Percentiles rank a stretch among this genome's conserved stretches.
These are phyloP conservation scores for Colletotrichum higginsianum DNA, from an alignment of 2,329 filamentous ascomycete species.

Conservation along the genomic window DNA sequence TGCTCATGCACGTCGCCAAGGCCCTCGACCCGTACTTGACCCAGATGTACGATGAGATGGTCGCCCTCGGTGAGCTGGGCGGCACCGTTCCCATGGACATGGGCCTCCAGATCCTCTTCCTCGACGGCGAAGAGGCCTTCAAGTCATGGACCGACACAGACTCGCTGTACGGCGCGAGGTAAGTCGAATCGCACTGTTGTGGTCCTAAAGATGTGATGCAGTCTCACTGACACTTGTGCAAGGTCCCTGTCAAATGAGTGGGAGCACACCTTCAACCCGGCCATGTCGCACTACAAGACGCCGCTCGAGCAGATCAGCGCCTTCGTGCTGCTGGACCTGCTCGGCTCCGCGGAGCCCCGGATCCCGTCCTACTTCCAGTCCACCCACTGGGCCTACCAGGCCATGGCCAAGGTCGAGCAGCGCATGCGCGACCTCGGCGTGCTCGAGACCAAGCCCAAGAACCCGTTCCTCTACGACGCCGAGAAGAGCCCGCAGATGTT, in stretches of 20 bases:
- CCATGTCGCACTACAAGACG: slow-evolving; percentile 78
- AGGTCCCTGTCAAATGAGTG: slow-evolving; percentile 79
- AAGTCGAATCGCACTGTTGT: slow-evolving; percentile 44
- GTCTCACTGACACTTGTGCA: slow-evolving; percentile 45
- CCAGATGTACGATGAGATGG: slow-evolving; percentile 81
- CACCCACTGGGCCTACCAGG: slow-evolving; percentile 86
- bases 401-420: slow-evolving; percentile 75
- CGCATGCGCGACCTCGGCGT: slow-evolving; percentile 72
- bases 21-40: slow-evolving; percentile 80
- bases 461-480: slow-evolving; percentile 70
- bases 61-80: slow-evolving; percentile 65
- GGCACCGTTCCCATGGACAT: slow-evolving; percentile 74
- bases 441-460: slow-evolving; percentile 58
- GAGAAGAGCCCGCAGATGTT: slow-evolving; percentile 59
- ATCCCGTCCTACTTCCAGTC: slow-evolving; percentile 82
- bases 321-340: slow-evolving; percentile 82
- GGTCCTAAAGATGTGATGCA: background rate
- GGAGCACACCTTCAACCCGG: slow-evolving; percentile 76
- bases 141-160: slow-evolving; percentile 79
- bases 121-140: slow-evolving; percentile 90
- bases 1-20: slow-evolving; percentile 83
- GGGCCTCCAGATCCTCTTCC: slow-evolving; percentile 83
- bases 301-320: slow-evolving; percentile 80
- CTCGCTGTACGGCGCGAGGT: slow-evolving; percentile 83
- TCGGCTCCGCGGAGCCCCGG: slow-evolving; percentile 72